Evolutionary conservation across 2,329 filamentous ascomycete genomes (phyloP).

Genomic region (Diplodia scrobiculata): DNA sequence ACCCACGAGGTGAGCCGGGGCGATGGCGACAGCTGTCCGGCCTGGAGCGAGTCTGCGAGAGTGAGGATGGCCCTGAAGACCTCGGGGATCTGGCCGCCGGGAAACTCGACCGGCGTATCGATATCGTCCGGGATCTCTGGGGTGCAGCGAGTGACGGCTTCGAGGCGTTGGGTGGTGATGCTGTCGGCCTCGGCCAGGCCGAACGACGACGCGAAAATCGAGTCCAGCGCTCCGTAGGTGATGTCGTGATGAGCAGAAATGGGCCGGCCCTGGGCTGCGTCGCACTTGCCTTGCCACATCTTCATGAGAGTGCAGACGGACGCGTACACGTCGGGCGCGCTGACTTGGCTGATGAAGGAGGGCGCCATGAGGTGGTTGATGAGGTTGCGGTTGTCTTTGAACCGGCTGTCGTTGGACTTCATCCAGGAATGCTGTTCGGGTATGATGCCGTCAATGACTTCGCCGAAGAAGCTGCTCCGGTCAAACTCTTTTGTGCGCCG

Average conservation of each 20-base stretch:
- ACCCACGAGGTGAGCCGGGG: neutral
- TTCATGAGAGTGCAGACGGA: slow-evolving; percentile 39
- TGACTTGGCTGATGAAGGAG: slow-evolving; percentile 42
- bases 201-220: slow-evolving; percentile 29
- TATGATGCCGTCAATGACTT: slow-evolving; percentile 40
- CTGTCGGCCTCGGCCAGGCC: slow-evolving; percentile 28
- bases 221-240: slow-evolving; percentile 33
- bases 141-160: slow-evolving; percentile 10
- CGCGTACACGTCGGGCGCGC: slow-evolving; percentile 43
- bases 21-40: slow-evolving; percentile 21
- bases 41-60: slow-evolving; percentile 8
- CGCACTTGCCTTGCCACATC: slow-evolving; percentile 43
- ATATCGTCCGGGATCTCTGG: slow-evolving; percentile 7
- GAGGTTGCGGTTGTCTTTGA: slow-evolving; percentile 42
- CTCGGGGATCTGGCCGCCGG: slow-evolving; percentile 20
- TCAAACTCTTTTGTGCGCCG: slow-evolving; percentile 52
- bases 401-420: slow-evolving; percentile 39
- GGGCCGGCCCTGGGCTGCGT: slow-evolving; percentile 39
- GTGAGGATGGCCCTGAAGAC: neutral
- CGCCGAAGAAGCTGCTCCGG: slow-evolving; percentile 42
- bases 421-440: slow-evolving; percentile 43
- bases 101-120: slow-evolving; percentile 1
- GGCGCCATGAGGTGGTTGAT: slow-evolving; percentile 47
- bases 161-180: slow-evolving; percentile 8
- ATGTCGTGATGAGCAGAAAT: slow-evolving; percentile 42